Evolutionary conservation across 768 basidiomycete genomes (phyloP), one percentile per base, ranked within the genome.

Genomic region (Lactarius pseudohatsudake): DNA sequence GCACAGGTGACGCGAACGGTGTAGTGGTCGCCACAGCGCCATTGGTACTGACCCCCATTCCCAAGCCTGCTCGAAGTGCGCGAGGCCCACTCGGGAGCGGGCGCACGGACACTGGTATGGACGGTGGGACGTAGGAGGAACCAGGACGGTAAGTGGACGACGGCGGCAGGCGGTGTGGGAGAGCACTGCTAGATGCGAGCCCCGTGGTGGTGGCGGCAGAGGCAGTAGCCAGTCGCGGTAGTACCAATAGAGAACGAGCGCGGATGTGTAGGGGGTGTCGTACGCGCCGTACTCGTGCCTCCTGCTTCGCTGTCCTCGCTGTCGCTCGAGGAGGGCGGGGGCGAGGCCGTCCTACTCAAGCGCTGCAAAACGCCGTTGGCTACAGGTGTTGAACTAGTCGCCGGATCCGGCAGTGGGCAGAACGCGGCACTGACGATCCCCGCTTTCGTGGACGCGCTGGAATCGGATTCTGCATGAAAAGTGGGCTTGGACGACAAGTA

Each of bases 51-150:
- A 22, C 22, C 10, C 47, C 47, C 6, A 50, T 50, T 1, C 47
- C 59, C 64, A 71, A n/a, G 1, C 70, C 61, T 1, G 62, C 65
- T 3, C 70, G 64, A 11, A 71, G 60, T 15, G 70, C 70, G 8
- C 70, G 68, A 4, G 70, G 70, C 18, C 70, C 70, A 9, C 68
- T 69, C 22, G 70, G 70, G 38, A 69, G 61, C 45, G 68, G 70
- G 26, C 68, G 68, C 40, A 69, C 62, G 13, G 69, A 58, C 6
- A 53, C 22, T 15, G 67, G 63, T 32, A 67, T 58, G 28, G 63
- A 64, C 10, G 69, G 66, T 30, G 66, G 66, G 5, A 67, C 58
- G 30, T 68, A 64, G 16, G 59, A 64, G 13, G 59, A 63, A 9
- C 67, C 65, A 0, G 69, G 65, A 59, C 69, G 66, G 47, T 68